Evolutionary conservation across 2,329 filamentous ascomycete species (phyloP).

Genomic region (Hortaea sp.): DNA sequence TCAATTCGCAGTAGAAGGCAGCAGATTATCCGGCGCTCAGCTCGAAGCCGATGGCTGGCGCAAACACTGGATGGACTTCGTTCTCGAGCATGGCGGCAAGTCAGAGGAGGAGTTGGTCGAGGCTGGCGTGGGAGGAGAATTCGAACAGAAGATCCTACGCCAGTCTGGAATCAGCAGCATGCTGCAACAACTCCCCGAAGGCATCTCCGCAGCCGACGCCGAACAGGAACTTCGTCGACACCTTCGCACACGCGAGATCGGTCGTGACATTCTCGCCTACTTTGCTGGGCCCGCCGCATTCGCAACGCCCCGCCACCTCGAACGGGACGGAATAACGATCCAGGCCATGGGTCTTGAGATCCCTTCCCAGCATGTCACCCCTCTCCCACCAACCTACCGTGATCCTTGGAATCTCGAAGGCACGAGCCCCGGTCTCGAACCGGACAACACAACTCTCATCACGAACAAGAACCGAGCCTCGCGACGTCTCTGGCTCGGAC

Average conservation of each 20-base stretch:
- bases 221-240: constrained; percentile 1
- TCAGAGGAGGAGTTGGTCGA: constrained; percentile 11
- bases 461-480: constrained; percentile 54
- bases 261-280: constrained; percentile 4
- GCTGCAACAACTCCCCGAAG: not conserved
- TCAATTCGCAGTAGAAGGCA: constrained; percentile 15
- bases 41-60: constrained; percentile 18
- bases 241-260: constrained; percentile 3
- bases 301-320: constrained; percentile 13
- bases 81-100: constrained; percentile 9
- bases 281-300: constrained; percentile 7
- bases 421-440: not conserved
- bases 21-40: constrained; percentile 12
- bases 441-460: constrained; percentile 19
- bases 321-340: constrained; percentile 19
- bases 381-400: constrained; percentile 11
- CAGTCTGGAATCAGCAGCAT: not conserved
- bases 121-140: constrained; percentile 3
- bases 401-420: constrained; percentile 20
- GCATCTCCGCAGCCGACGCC: not conserved
- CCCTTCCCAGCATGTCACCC: constrained; percentile 17
- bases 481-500: constrained; percentile 72
- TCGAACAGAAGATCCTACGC: not conserved
- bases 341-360: constrained; percentile 22
- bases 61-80: constrained; percentile 11